Conservation (phyloP, 169 alveolate genomes). For the Perkinsus olseni region DNA sequence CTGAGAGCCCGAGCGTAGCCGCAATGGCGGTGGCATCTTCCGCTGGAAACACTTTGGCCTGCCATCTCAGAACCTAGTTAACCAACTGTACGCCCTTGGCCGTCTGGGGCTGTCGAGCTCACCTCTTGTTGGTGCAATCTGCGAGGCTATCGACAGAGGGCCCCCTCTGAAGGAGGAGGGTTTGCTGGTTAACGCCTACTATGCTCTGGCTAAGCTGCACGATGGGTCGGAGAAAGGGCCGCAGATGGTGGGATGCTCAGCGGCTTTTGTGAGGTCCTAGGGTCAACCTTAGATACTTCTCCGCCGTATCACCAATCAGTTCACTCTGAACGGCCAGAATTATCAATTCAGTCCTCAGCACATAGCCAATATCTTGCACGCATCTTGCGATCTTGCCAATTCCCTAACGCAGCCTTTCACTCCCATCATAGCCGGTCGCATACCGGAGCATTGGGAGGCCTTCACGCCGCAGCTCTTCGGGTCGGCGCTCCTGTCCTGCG, state of each 20-base stretch:
- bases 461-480: neutral
- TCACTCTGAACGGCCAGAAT: neutral
- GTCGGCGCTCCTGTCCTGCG: neutral
- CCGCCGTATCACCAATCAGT: neutral
- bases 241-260: neutral
- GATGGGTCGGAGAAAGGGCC: neutral
- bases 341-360: neutral
- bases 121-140: neutral
- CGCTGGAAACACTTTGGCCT: neutral
- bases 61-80: neutral
- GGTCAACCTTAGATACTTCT: neutral
- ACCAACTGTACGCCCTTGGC: neutral
- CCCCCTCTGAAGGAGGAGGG: neutral
- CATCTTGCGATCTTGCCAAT: neutral
- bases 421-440: neutral
- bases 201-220: neutral
- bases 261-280: no score
- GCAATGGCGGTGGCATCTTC: no score
- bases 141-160: neutral
- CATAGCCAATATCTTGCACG: neutral
- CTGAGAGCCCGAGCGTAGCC: no score
- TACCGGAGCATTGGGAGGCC: neutral
- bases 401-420: neutral
- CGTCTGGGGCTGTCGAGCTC: neutral
- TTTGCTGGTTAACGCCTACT: neutral